Conservation (phyloP, 225 moss, liverwort and hornwort species). For the Marchantia polymorpha region DNA sequence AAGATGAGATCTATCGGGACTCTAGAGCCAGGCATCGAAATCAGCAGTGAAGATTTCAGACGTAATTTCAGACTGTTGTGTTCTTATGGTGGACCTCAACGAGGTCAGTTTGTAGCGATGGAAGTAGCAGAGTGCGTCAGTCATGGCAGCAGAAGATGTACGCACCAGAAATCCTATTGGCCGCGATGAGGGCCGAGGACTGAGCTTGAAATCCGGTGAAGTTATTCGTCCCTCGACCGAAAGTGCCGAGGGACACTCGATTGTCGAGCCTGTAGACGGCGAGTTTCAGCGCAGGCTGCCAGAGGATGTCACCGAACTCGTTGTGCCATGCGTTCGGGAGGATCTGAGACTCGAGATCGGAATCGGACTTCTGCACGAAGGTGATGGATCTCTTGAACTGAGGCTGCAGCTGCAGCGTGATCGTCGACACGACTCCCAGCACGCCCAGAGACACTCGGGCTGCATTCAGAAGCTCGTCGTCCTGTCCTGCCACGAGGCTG, state of each 20-base stretch:
- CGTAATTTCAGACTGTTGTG: constrained; percentile 40
- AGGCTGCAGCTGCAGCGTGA: constrained; percentile 50
- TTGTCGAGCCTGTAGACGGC: constrained; percentile 40
- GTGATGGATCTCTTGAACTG: constrained; percentile 43
- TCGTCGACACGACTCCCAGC: constrained; percentile 46
- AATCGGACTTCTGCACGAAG: constrained; percentile 26
- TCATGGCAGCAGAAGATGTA: too few species aligned
- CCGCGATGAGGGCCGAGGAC: not conserved
- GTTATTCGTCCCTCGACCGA: constrained; percentile 35
- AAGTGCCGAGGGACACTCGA: constrained; percentile 24
- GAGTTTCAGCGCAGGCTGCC: constrained; percentile 38
- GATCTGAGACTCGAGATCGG: constrained; percentile 21
- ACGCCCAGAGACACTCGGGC: constrained; percentile 49
- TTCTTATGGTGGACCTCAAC: too few species aligned
- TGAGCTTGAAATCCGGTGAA: constrained; percentile 15
- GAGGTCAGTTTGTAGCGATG: too few species aligned
- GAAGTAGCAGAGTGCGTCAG: too few species aligned
- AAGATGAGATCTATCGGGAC: too few species aligned
- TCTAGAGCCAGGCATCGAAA: constrained; percentile 46
- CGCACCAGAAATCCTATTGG: not conserved
- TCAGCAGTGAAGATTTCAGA: constrained; percentile 45
- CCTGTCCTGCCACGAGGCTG: constrained; percentile 14
- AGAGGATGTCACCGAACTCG: constrained; percentile 46
- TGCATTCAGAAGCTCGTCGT: constrained; percentile 48
- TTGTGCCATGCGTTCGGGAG: constrained; percentile 5